A percentile compares a stretch with the other conserved stretches of the same genome.
phyloP scores from a whole-genome alignment of 352 stramenopile genomes.

The Phytophthora pini region DNA sequence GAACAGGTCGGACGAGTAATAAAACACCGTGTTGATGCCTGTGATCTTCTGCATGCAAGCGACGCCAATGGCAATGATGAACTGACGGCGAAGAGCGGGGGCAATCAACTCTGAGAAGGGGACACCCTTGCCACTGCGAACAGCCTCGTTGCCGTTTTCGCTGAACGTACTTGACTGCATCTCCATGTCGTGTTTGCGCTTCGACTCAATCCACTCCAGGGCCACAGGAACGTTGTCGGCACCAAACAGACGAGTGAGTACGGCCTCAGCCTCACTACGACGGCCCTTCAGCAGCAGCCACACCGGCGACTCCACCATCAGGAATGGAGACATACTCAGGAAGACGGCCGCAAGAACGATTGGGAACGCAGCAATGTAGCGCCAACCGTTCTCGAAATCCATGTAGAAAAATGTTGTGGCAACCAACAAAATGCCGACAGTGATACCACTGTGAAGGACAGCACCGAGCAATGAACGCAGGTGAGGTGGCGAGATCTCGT shows the following conservation, averaged over 20 bases:
- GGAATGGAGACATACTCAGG: constrained; percentile 45
- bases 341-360: constrained; percentile 57
- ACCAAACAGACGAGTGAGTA: constrained; percentile 45
- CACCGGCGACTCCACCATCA: constrained; percentile 61
- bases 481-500: constrained; percentile 53
- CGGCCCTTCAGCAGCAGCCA: constrained; percentile 55
- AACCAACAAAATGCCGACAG: constrained; percentile 53
- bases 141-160: constrained; percentile 35
- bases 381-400: constrained; percentile 59
- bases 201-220: constrained; percentile 49
- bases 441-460: constrained; percentile 46
- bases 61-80: constrained; percentile 48
- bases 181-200: constrained; percentile 41
- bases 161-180: constrained; percentile 38
- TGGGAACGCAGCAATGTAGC: constrained; percentile 65
- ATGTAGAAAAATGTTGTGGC: constrained; percentile 61
- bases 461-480: constrained; percentile 46
- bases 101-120: constrained; percentile 38
- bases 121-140: constrained; percentile 39
- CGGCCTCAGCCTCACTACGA: constrained; percentile 37
- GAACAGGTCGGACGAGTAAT: constrained; percentile 63
- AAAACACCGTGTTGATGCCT: constrained; percentile 64
- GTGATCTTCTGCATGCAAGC: constrained; percentile 52
- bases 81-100: constrained; percentile 34
- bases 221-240: constrained; percentile 43